Evolutionary conservation across 2,329 filamentous ascomycete genomes (phyloP).

Genomic region (Ascochyta fabae): DNA sequence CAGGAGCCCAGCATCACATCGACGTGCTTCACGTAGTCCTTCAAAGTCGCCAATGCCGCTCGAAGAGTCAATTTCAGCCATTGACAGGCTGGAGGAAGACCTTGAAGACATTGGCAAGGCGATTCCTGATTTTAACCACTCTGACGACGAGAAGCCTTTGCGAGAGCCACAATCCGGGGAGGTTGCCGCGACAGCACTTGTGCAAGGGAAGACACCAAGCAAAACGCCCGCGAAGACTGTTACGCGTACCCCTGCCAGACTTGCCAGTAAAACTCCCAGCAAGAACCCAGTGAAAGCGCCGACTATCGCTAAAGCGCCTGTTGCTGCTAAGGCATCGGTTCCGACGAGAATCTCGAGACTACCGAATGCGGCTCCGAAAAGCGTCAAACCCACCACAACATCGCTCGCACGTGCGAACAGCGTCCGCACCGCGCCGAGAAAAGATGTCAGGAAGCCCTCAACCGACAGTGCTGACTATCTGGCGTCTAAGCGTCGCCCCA

Average conservation of each 20-base stretch:
- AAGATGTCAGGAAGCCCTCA: slow-evolving; percentile 30
- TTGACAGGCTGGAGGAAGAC: slow-evolving; percentile 60
- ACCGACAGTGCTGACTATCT: slow-evolving; percentile 46
- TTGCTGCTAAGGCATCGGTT: not conserved
- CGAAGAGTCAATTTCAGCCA: slow-evolving; percentile 58
- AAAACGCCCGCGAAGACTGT: slow-evolving; percentile 1
- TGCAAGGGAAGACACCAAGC: slow-evolving; percentile 13
- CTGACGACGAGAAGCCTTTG: slow-evolving; percentile 40
- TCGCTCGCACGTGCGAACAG: slow-evolving; percentile 37
- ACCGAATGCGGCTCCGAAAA: slow-evolving; percentile 35
- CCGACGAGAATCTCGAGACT: slow-evolving; percentile 35
- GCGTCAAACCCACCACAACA: slow-evolving; percentile 36
- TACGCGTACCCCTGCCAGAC: not conserved
- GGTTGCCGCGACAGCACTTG: slow-evolving; percentile 9
- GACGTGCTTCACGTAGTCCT: slow-evolving; percentile 32
- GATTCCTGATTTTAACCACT: slow-evolving; percentile 45
- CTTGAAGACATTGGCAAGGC: slow-evolving; percentile 55
- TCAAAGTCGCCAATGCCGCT: slow-evolving; percentile 45
- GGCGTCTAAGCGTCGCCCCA: slow-evolving; percentile 55
- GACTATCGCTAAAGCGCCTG: not conserved
- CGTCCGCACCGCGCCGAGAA: slow-evolving; percentile 31
- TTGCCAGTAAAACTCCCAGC: not conserved
- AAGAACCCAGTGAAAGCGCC: slow-evolving; percentile 1
- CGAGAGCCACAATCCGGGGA: slow-evolving; percentile 25
- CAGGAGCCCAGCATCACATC: slow-evolving; percentile 28